phyloP scores from a whole-genome alignment of 306 rosid species.

The Chamaecrista fasciculata region DNA sequence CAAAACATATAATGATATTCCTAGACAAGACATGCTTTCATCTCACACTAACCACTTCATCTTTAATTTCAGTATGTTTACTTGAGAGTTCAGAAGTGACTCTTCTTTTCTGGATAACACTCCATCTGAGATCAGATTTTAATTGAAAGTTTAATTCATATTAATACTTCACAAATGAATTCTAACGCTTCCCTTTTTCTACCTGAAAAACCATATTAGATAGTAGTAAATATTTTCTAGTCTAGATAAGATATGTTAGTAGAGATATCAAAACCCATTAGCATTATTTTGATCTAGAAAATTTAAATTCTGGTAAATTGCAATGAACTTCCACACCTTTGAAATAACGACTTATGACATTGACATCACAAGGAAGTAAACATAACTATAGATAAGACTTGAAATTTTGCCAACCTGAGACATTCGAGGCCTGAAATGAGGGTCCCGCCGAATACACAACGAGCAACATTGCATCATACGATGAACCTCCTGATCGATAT shows the following conservation, averaged over 20 bases:
- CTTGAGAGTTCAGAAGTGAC: not conserved
- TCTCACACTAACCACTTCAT: not conserved
- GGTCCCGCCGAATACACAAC: slow-evolving; percentile 69
- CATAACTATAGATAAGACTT: not conserved
- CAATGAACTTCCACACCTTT: too few species aligned
- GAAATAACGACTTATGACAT: too few species aligned
- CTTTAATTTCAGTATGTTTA: slow-evolving; percentile 4
- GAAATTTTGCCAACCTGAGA: slow-evolving; percentile 68
- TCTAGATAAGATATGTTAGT: not conserved
- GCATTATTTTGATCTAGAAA: too few species aligned
- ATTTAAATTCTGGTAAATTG: too few species aligned
- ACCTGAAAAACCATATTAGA: not conserved
- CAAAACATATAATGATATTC: not conserved
- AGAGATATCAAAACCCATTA: too few species aligned
- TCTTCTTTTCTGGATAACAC: not conserved
- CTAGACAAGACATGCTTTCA: not conserved
- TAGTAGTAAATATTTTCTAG: too few species aligned
- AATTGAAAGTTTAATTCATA: not conserved
- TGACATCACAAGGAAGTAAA: not conserved
- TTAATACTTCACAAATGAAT: too few species aligned
- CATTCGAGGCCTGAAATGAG: slow-evolving; percentile 81
- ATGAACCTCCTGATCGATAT: slow-evolving; percentile 53
- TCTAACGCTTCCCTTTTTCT: too few species aligned
- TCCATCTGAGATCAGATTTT: not conserved
- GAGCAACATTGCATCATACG: slow-evolving; percentile 81